Evolutionary conservation across 331 rosid species (phyloP), one percentile per base, ranked within the genome.

Genomic region (Acacia concinna): DNA sequence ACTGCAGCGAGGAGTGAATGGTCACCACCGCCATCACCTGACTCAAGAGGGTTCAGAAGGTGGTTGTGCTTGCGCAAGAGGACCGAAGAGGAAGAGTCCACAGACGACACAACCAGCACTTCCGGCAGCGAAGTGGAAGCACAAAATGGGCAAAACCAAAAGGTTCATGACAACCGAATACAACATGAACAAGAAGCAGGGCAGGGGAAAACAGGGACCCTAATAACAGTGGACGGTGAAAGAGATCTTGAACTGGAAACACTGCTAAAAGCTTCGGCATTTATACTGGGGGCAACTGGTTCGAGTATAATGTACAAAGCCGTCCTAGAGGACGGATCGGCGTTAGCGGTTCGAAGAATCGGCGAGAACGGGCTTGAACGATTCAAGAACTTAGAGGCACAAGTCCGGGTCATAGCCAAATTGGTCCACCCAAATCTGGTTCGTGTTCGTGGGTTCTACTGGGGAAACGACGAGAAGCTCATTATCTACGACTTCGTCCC

Each of bases 251-350:
- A 96, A 34, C 60, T 93, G 0, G 99, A 96, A 84, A 89, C 99
- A 0, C 88, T 96, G n/a, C 75, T 96, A 1, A 96, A 88, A 37
- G 98, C 99, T 8, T 96, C 99, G 0, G 99, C 98, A 1, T 96
- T 90, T 27, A 96, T 96, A 69, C 69, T 96, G 17, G 99, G 98
- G 0, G 99, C 99, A 2, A 96, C 98, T 2, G 97, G 99, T 44
- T 93, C 99, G 4, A 96, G 97, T 76, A 96, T 96, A 78, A 90
- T 94, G 94, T 96, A 96, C 78, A 96, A 96, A 75, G 99, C 99
- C 0, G 99, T 96, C 40, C 89, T 96, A 0, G 99, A 96, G 44
- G 98, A 96, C 20, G 99, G 98, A 0, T 84, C 89, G 1, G 79
- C 91, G 1, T 77, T 96, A 0, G 99, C 99, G 1, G 98, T 96